These are phyloP conservation scores for Fusarium sp. DNA, from an alignment of 2,329 filamentous ascomycete genomes.

Conservation along the genomic window DNA sequence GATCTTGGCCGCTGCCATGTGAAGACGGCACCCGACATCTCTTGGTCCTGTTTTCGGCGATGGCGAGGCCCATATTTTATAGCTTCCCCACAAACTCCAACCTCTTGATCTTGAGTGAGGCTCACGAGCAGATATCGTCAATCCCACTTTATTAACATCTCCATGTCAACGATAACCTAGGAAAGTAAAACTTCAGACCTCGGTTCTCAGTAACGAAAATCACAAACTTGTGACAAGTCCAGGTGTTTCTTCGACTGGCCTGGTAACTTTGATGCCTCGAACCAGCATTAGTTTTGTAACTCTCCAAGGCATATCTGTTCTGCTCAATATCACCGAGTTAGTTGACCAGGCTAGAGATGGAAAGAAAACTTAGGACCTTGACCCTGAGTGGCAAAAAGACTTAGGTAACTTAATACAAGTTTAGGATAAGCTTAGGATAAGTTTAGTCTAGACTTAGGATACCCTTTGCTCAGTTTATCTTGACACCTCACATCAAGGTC, in stretches of 20 bases:
- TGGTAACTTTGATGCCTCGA: no score
- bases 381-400: no score
- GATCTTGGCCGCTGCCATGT: slow-evolving; percentile 13
- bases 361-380: no score
- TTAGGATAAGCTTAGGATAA: no score
- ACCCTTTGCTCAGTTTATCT: no score
- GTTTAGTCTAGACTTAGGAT: no score
- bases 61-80: not conserved
- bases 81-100: slow-evolving; percentile 4
- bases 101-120: not conserved
- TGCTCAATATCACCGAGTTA: not conserved
- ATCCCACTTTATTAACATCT: no score
- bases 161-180: not conserved
- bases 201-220: not conserved
- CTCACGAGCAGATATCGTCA: not conserved
- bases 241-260: not conserved
- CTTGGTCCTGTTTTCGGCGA: not conserved
- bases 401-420: no score
- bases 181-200: not conserved
- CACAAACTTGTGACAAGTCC: not conserved
- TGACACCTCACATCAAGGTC: no score
- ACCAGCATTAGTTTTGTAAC: no score
- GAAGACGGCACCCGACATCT: not conserved
- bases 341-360: no score
- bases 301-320: not conserved